Percentiles rank a stretch among this genome's conserved stretches.
phyloP scores from a whole-genome alignment of 2,329 filamentous ascomycete genomes.

The Fonsecaea pedrosoi region DNA sequence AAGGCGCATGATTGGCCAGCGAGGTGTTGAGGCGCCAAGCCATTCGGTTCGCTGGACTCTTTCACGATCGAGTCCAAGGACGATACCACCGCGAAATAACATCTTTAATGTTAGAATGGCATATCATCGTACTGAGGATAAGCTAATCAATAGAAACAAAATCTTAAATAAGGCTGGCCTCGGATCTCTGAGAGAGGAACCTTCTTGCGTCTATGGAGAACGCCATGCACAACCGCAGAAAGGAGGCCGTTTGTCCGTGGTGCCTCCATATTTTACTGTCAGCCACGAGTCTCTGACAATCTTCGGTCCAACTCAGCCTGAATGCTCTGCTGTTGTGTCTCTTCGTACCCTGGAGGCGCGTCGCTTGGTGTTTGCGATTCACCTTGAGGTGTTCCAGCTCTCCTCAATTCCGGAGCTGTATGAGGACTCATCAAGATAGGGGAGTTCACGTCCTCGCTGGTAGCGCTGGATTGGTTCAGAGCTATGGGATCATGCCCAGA shows the following conservation, averaged over 20 bases:
- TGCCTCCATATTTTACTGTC: not conserved
- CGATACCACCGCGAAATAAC: not conserved
- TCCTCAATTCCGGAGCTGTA: conserved; percentile 5
- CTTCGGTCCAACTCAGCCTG: conserved; percentile 74
- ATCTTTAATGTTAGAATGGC: not conserved
- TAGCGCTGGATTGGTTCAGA: conserved; percentile 34
- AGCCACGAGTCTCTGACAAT: conserved; percentile 29
- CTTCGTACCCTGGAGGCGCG: conserved; percentile 89
- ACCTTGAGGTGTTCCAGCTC: conserved; percentile 10
- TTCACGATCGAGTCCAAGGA: not conserved
- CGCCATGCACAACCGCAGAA: not conserved
- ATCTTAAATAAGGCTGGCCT: not conserved
- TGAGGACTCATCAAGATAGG: conserved; percentile 19
- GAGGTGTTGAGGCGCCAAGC: conserved; percentile 10
- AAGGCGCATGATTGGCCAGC: conserved; percentile 13
- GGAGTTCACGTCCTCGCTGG: conserved; percentile 31
- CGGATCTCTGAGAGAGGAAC: not conserved
- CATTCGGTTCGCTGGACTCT: not conserved
- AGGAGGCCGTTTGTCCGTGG: not conserved
- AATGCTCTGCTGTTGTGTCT: conserved; percentile 82
- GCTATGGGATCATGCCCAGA: conserved; percentile 51
- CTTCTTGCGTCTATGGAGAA: not conserved
- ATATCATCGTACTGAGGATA: not conserved
- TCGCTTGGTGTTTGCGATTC: conserved; percentile 65
- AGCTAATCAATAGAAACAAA: not conserved